Conservation (phyloP, 2,329 filamentous ascomycete species). For the Septoria petroselini region DNA sequence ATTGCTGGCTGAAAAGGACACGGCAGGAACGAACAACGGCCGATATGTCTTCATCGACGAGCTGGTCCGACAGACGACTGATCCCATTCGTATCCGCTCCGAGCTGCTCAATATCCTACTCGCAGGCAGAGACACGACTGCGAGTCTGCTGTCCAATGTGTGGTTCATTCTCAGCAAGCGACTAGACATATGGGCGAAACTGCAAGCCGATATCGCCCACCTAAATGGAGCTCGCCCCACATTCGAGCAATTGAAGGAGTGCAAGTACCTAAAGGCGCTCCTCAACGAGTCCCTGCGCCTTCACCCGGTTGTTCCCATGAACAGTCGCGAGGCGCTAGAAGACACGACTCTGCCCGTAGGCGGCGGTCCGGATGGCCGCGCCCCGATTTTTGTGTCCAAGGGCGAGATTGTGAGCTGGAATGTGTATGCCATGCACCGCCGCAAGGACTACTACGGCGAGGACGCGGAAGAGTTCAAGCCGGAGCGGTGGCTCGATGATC, state of each 20-base stretch:
- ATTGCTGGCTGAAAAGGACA: constrained; percentile 35
- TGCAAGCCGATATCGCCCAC: constrained; percentile 34
- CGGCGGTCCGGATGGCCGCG: constrained; percentile 51
- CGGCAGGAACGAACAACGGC: constrained; percentile 33
- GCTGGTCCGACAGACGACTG: constrained; percentile 46
- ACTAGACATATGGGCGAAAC: constrained; percentile 33
- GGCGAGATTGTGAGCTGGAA: constrained; percentile 65
- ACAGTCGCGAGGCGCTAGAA: constrained; percentile 66
- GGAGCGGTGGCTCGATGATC: constrained; percentile 40
- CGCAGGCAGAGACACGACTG: constrained; percentile 55
- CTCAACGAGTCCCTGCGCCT: constrained; percentile 76
- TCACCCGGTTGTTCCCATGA: constrained; percentile 76
- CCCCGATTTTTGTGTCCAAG: constrained; percentile 64
- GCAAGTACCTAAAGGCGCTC: constrained; percentile 52
- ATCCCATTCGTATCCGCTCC: constrained; percentile 48
- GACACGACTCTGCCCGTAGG: constrained; percentile 73
- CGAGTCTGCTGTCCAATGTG: constrained; percentile 50
- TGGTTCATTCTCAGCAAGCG: constrained; percentile 38
- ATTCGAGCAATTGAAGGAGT: constrained; percentile 38
- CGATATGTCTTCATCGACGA: constrained; percentile 52
- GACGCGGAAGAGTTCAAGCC: constrained; percentile 45
- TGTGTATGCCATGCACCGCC: constrained; percentile 70
- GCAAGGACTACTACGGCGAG: constrained; percentile 49
- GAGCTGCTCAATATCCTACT: constrained; percentile 53
- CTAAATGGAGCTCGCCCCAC: constrained; percentile 42